These are phyloP conservation scores for Alternaria sp. DNA, from an alignment of 2,329 filamentous ascomycete genomes.

Conservation along the genomic window DNA sequence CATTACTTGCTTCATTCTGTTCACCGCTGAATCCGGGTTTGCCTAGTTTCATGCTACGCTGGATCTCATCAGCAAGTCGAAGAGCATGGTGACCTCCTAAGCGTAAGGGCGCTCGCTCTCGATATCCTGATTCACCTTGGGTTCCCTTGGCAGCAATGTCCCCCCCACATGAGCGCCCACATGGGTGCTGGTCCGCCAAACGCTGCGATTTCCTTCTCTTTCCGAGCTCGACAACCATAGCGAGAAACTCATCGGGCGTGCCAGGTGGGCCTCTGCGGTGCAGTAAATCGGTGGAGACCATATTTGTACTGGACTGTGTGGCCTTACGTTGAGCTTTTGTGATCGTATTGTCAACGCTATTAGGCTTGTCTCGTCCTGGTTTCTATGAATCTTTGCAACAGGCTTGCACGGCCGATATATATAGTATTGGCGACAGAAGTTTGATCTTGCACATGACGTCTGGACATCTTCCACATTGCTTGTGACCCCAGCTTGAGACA, in stretches of 20 bases:
- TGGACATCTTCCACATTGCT: neutral
- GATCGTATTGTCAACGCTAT: neutral
- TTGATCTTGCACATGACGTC: neutral
- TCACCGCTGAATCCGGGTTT: neutral
- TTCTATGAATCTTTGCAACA: neutral
- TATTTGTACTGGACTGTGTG: too few species aligned
- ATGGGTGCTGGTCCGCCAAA: neutral
- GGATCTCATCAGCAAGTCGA: neutral
- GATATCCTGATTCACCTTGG: rapidly evolving
- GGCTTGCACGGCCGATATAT: neutral
- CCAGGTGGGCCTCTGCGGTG: too few species aligned
- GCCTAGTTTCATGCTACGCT: neutral
- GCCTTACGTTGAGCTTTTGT: too few species aligned
- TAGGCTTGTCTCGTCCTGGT: neutral
- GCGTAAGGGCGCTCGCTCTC: neutral
- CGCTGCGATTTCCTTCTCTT: too few species aligned
- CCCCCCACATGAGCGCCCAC: rapidly evolving
- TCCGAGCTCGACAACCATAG: too few species aligned
- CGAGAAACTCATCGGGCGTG: too few species aligned
- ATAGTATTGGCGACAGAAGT: neutral
- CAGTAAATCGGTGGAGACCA: too few species aligned
- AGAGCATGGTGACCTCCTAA: neutral
- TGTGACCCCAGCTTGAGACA: neutral
- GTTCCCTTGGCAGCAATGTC: neutral
- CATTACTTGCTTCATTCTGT: neutral